Percentiles rank a stretch among this genome's conserved stretches.
Conservation (phyloP, 257 asterid genomes). For the Osmanthus fragrans region DNA sequence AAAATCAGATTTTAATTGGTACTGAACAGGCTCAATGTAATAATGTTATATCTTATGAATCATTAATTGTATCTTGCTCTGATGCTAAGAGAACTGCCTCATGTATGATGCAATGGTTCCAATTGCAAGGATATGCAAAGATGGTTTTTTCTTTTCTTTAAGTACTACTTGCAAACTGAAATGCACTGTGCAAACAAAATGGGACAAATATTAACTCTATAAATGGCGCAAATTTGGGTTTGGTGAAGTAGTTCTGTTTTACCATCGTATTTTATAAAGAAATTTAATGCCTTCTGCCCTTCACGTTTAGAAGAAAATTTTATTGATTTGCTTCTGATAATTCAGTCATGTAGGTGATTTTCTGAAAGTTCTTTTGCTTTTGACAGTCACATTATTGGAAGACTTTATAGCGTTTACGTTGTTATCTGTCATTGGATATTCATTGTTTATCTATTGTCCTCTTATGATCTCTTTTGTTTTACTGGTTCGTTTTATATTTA, state of each 20-base stretch:
- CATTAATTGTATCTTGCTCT: not conserved
- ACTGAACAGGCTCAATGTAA: too few species aligned
- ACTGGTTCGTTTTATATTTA: not conserved
- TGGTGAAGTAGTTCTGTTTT: slow-evolving; percentile 4
- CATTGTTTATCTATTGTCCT: not conserved
- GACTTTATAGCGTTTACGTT: not conserved
- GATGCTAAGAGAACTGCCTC: not conserved
- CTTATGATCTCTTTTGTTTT: slow-evolving; percentile 12
- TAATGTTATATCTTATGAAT: not conserved
- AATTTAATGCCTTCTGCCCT: not conserved
- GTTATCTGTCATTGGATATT: not conserved
- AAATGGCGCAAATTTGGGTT: not conserved
- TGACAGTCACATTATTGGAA: not conserved
- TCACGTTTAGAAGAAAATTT: not conserved
- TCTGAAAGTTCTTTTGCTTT: not conserved
- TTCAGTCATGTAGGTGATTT: not conserved
- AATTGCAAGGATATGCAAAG: slow-evolving; percentile 8
- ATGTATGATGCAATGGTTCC: slow-evolving; percentile 2
- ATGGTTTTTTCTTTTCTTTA: not conserved
- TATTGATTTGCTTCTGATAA: not conserved
- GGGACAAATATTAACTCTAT: not conserved
- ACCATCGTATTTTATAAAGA: not conserved
- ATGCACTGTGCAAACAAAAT: not conserved
- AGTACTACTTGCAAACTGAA: slow-evolving; percentile 7
- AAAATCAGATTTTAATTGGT: too few species aligned